Conservation (phyloP, 305 asterid species). For the Withania somnifera region DNA sequence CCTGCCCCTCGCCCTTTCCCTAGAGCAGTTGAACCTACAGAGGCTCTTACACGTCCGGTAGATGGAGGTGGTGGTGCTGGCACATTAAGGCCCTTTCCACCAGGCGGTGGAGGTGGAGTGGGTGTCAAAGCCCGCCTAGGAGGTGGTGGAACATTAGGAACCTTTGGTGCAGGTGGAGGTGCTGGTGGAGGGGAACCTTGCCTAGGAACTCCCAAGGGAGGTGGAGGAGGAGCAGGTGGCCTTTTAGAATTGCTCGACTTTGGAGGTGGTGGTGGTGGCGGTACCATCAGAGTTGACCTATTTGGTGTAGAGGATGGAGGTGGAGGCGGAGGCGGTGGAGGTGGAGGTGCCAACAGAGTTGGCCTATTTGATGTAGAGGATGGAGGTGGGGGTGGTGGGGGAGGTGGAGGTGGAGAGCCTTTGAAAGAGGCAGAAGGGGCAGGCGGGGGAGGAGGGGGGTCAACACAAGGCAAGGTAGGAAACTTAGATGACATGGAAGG, state of each 20-base stretch:
- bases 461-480: too few relatives aligned
- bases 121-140: conserved; percentile 35
- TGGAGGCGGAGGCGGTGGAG: conserved; percentile 7
- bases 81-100: conserved; percentile 49
- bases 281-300: not conserved
- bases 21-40: conserved; percentile 28
- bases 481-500: too few relatives aligned
- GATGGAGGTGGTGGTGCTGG: conserved; percentile 67
- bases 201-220: conserved; percentile 12
- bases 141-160: conserved; percentile 51
- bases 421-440: conserved; percentile 5
- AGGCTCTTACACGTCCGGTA: conserved; percentile 62
- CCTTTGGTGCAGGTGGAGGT: conserved; percentile 14
- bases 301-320: not conserved
- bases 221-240: conserved; percentile 31
- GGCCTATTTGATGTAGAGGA: conserved; percentile 8
- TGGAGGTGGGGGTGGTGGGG: conserved; percentile 10
- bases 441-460: conserved; percentile 24
- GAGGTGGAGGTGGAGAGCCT: conserved; percentile 17
- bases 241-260: conserved; percentile 6
- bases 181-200: conserved; percentile 20
- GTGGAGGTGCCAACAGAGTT: conserved; percentile 4
- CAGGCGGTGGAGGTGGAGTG: conserved; percentile 51
- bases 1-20: conserved; percentile 46
- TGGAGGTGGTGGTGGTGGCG: conserved; percentile 21